Conservation (phyloP, 164 flowering plant genomes). For the Chimonanthus praecox region DNA sequence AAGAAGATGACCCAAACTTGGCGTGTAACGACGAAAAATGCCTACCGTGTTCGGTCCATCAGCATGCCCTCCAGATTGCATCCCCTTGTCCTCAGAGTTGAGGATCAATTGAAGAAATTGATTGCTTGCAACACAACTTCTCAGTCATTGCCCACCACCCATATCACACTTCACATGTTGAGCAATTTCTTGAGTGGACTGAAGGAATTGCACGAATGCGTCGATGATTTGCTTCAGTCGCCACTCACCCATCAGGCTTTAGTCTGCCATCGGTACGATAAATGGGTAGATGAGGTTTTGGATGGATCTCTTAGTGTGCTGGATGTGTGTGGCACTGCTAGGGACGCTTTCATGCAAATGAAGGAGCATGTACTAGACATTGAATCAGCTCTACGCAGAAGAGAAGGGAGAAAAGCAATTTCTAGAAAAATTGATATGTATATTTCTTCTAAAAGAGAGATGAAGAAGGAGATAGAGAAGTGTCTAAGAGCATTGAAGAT, state of each 20-base stretch:
- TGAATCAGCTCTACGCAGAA: slow-evolving; percentile 28
- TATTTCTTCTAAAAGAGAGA: slow-evolving; percentile 22
- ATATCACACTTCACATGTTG: slow-evolving; percentile 1
- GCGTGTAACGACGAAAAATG: background rate
- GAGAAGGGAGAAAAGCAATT: slow-evolving; percentile 4
- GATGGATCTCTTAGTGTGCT: slow-evolving; percentile 33
- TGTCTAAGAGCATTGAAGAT: slow-evolving; percentile 22
- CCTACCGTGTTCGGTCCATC: slow-evolving; percentile 17
- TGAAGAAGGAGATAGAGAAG: slow-evolving; percentile 25
- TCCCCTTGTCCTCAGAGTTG: slow-evolving; percentile 8
- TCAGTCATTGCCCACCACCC: background rate
- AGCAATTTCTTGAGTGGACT: background rate
- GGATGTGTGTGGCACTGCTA: slow-evolving; percentile 25
- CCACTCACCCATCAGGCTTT: slow-evolving; percentile 17
- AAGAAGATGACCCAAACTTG: slow-evolving; percentile 1
- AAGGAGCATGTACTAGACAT: slow-evolving; percentile 29
- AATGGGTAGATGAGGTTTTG: slow-evolving; percentile 23
- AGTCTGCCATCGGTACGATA: slow-evolving; percentile 6
- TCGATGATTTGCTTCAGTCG: slow-evolving; percentile 15
- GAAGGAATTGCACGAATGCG: slow-evolving; percentile 12
- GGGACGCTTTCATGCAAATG: slow-evolving; percentile 21
- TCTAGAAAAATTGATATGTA: slow-evolving; percentile 15
- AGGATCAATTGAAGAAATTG: slow-evolving; percentile 11
- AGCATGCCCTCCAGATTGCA: slow-evolving; percentile 22
- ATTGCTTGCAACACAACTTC: background rate